Conservation (phyloP, 2,329 filamentous ascomycete genomes). For the Davidsoniella virescens region DNA sequence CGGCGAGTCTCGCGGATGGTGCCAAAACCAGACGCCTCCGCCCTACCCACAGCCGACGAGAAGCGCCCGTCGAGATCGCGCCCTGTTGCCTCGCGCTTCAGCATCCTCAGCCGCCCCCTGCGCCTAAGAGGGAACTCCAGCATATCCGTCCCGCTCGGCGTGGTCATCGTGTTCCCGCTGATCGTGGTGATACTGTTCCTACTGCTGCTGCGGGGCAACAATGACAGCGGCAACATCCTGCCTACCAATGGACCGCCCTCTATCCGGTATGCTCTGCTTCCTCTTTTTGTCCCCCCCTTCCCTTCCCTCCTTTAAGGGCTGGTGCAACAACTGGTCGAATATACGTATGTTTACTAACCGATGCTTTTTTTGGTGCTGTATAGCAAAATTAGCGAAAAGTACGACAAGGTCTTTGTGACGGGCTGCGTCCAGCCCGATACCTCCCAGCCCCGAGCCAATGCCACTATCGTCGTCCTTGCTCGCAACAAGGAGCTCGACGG, state of each 20-base stretch:
- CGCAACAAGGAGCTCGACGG: slow-evolving; percentile 93
- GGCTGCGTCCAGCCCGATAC: slow-evolving; percentile 76
- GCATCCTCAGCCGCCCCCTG: slow-evolving; percentile 75
- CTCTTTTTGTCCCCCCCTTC: background rate
- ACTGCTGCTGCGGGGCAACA: slow-evolving; percentile 64
- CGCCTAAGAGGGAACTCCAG: slow-evolving; percentile 81
- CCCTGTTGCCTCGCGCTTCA: slow-evolving; percentile 36
- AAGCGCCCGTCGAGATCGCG: slow-evolving; percentile 28
- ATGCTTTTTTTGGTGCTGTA: slow-evolving; percentile 10
- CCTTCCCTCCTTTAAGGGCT: background rate
- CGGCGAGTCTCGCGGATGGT: slow-evolving; percentile 37
- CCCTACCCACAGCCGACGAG: slow-evolving; percentile 35
- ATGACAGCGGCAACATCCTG: slow-evolving; percentile 66
- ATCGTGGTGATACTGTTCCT: slow-evolving; percentile 82
- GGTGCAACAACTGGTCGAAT: slow-evolving; percentile 7
- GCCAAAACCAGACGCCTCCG: slow-evolving; percentile 25
- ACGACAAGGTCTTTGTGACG: slow-evolving; percentile 90
- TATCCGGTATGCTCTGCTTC: slow-evolving; percentile 53
- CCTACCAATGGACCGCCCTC: slow-evolving; percentile 80
- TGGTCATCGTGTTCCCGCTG: slow-evolving; percentile 85
- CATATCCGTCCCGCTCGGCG: slow-evolving; percentile 79
- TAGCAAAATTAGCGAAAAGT: slow-evolving; percentile 90
- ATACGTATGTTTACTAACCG: slow-evolving; percentile 9
- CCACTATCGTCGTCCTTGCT: slow-evolving; percentile 87
- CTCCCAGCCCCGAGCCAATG: slow-evolving; percentile 69